A percentile compares a stretch with the other conserved stretches of the same genome.
Conservation (phyloP, 2,329 filamentous ascomycete species). For the Colletotrichum sansevieriae region DNA sequence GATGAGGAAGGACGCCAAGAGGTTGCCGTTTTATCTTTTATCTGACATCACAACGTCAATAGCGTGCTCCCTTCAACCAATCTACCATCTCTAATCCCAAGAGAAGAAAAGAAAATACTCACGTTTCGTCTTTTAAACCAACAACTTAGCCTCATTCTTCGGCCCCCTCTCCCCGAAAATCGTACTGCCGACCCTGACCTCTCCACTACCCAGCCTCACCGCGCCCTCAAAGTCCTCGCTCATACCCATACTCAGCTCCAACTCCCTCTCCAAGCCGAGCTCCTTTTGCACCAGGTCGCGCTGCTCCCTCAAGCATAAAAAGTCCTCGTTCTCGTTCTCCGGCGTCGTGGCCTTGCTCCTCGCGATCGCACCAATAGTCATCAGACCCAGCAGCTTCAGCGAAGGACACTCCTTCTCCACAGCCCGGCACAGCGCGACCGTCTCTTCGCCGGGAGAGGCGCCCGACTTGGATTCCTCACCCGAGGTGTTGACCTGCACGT, state of each 20-base stretch:
- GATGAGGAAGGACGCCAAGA: too few relatives aligned
- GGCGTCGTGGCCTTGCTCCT: conserved; percentile 79
- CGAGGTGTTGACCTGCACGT: conserved; percentile 96
- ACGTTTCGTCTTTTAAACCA: conserved; percentile 50
- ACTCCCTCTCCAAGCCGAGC: conserved; percentile 58
- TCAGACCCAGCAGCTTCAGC: conserved; percentile 83
- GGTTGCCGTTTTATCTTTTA: too few relatives aligned
- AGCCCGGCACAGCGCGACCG: conserved; percentile 75
- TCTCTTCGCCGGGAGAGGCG: conserved; percentile 74
- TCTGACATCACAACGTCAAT: too few relatives aligned
- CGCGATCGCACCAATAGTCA: conserved; percentile 98
- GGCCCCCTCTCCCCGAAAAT: conserved; percentile 90
- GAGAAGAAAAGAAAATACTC: background rate
- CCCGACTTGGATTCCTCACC: conserved; percentile 90
- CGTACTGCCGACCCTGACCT: conserved; percentile 92
- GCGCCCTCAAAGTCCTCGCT: conserved; percentile 95
- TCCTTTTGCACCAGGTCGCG: conserved; percentile 76
- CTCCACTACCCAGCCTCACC: conserved; percentile 83
- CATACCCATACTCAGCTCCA: conserved; percentile 99
- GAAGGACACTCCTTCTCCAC: conserved; percentile 79
- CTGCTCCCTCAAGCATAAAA: conserved; percentile 75
- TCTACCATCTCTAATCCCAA: too few relatives aligned
- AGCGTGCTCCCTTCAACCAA: too few relatives aligned
- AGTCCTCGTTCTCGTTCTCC: conserved; percentile 93
- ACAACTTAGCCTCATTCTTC: conserved; percentile 82